Conservation (phyloP, 495 filamentous ascomycete species). For the Penicillium paradoxum region DNA sequence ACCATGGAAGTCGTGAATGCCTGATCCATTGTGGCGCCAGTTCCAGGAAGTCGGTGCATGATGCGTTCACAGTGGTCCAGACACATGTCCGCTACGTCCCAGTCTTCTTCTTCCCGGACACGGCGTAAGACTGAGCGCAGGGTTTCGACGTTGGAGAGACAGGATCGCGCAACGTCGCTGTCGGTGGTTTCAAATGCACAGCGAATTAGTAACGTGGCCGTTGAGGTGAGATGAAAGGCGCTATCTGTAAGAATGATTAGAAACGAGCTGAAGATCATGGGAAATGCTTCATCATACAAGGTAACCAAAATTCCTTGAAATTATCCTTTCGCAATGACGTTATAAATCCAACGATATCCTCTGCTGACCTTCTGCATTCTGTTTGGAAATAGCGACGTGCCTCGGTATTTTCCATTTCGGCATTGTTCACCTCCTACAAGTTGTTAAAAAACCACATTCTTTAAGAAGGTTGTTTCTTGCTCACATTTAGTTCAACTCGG, state of each 20-base stretch:
- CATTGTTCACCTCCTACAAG: constrained; percentile 39
- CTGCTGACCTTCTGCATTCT: constrained; percentile 44
- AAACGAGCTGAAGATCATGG: not conserved
- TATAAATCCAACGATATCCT: constrained; percentile 51
- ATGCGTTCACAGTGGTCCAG: constrained; percentile 48
- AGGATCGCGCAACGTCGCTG: constrained; percentile 35
- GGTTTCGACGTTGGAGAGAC: constrained; percentile 41
- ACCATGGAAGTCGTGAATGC: constrained; percentile 10
- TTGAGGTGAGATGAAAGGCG: constrained; percentile 47
- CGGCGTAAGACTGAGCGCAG: constrained; percentile 42
- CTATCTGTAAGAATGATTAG: constrained; percentile 34
- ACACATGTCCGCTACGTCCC: constrained; percentile 52
- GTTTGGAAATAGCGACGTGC: constrained; percentile 48
- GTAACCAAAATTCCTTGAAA: constrained; percentile 48
- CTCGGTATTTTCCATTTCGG: constrained; percentile 39
- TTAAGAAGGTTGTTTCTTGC: not conserved
- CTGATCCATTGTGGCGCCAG: constrained; percentile 19
- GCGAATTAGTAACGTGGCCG: constrained; percentile 45
- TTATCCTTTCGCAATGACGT: constrained; percentile 40
- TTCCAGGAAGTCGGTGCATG: constrained; percentile 39
- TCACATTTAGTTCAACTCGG: constrained; percentile 47
- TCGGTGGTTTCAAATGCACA: constrained; percentile 45
- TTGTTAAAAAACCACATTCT: constrained; percentile 4
- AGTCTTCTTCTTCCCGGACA: constrained; percentile 49
- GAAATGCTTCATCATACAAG: constrained; percentile 28